These are phyloP conservation scores for Croton setiger DNA, from an alignment of 441 rosid genomes.

Conservation along the genomic window DNA sequence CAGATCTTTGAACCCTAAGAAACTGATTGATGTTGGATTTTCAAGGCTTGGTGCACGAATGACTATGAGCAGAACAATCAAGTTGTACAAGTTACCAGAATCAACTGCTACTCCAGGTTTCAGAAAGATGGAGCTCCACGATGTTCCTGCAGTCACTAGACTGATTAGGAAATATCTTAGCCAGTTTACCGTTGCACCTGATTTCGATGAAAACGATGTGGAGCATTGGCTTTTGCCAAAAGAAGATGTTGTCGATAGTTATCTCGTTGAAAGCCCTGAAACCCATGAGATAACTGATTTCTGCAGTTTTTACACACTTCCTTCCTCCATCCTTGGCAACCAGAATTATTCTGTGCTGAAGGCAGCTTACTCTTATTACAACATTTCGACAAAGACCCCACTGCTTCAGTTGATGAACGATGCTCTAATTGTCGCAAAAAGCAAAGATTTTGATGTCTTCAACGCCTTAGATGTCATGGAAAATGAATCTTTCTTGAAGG, in stretches of 20 bases:
- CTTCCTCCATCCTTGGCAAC: conserved; percentile 82
- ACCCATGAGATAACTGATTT: conserved; percentile 78
- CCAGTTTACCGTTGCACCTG: conserved; percentile 69
- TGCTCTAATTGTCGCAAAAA: conserved; percentile 63
- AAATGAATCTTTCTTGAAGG: conserved; percentile 69
- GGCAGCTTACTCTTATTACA: conserved; percentile 87
- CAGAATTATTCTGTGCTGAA: conserved; percentile 59
- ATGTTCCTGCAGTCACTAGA: conserved; percentile 78
- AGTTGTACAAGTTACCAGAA: conserved; percentile 74
- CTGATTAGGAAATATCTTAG: conserved; percentile 58
- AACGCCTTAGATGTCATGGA: conserved; percentile 85
- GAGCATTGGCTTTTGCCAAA: conserved; percentile 87
- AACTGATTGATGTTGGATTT: conserved; percentile 86
- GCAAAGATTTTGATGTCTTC: conserved; percentile 69
- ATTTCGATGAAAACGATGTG: conserved; percentile 69
- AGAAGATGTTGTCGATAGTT: conserved; percentile 69
- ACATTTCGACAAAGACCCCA: conserved; percentile 67
- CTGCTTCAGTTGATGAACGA: conserved; percentile 87
- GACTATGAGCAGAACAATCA: conserved; percentile 91
- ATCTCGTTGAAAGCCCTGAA: conserved; percentile 71
- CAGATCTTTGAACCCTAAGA: conserved; percentile 83
- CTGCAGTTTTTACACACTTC: conserved; percentile 86
- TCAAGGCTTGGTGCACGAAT: conserved; percentile 82
- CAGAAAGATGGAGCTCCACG: conserved; percentile 74
- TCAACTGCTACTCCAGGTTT: conserved; percentile 71